phyloP scores from a whole-genome alignment of 768 basidiomycete species.

The Tremella fuciformis region DNA sequence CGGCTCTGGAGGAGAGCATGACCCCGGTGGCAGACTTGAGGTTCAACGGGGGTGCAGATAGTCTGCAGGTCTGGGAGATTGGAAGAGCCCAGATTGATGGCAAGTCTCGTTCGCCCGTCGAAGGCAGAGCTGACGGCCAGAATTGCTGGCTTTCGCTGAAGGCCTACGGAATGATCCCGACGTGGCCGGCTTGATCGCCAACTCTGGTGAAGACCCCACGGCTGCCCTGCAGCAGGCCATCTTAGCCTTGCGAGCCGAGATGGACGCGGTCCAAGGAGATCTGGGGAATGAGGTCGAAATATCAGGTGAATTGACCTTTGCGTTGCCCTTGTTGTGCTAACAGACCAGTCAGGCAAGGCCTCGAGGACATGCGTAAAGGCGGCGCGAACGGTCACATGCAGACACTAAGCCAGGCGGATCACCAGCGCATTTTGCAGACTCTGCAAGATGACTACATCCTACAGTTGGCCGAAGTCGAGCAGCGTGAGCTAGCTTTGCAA shows the following conservation, averaged over 20 bases:
- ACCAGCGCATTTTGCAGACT: conserved; percentile 26
- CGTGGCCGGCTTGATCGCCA: conserved; percentile 23
- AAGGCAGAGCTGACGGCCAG: conserved; percentile 22
- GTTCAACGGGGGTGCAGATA: conserved; percentile 64
- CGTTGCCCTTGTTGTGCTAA: no score
- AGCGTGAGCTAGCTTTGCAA: conserved; percentile 21
- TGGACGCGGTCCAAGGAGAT: no score
- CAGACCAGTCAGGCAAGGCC: no score
- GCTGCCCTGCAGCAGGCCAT: conserved; percentile 57
- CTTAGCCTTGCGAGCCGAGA: no score
- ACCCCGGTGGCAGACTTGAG: conserved; percentile 78
- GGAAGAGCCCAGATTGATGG: conserved; percentile 70
- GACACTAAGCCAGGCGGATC: conserved; percentile 47
- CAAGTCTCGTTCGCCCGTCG: conserved; percentile 49
- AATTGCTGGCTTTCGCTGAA: conserved; percentile 31
- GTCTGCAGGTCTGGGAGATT: conserved; percentile 60
- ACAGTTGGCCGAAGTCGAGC: conserved; percentile 15
- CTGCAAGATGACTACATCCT: no score
- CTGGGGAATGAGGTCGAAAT: no score
- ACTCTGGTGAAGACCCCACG: conserved; percentile 55
- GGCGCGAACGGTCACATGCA: no score
- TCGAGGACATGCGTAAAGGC: no score
- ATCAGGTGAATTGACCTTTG: no score
- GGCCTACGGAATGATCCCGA: conserved; percentile 29
- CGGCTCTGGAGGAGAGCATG: conserved; percentile 70